Base-by-base conservation (phyloP, 768 basidiomycete genomes). In the Tricholoma terreum region DNA sequence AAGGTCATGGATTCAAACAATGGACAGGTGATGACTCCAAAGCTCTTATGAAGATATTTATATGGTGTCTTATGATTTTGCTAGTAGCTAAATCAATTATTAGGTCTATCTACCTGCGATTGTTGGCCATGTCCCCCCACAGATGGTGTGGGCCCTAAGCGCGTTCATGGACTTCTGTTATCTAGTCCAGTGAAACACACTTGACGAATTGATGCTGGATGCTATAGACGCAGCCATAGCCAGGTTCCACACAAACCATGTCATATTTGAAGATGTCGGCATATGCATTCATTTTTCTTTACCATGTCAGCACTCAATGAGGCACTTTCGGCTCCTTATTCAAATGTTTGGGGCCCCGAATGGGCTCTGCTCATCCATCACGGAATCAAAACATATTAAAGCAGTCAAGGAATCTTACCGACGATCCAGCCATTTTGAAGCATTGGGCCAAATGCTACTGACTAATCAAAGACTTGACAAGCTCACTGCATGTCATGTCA, bases 21-120 rank as follows among this genome's bases (percentile, higher is more conserved):
- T n/a, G n/a, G n/a, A n/a, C n/a, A n/a, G n/a, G n/a, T n/a, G n/a
- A n/a, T n/a, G n/a, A n/a, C n/a, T 71, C 67, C 0, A 73, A 73
- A 24, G 68, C 62, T 0, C 46, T 75, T 0, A 73, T 73, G 69
- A 73, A 72, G 65, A 69, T 71, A 14, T n/a, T 3, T 35, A 12
- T 14, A 8, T 12, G n/a, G 5, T 3, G 4, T 57, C 17, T 46
- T 34, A 1, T 15, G 5, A 38, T 38, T 2, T 38, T 6, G 5
- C 36, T 38, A 38, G 36, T 38, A 38, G 15, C 17, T 14, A 21
- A 36, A 42, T 22, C 40, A 52, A 30, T 34, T n/a, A 43, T 24
- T 22, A 65, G 67, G 68, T 69, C 14, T 72, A 67, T 43, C 56
- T 73, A n/a, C 52, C 61, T 0, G 68, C 67, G 0, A 60, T 60